These are phyloP conservation scores for Pontederia crassipes DNA, from an alignment of 176 grass and related monocot genomes.

Conservation along the genomic window DNA sequence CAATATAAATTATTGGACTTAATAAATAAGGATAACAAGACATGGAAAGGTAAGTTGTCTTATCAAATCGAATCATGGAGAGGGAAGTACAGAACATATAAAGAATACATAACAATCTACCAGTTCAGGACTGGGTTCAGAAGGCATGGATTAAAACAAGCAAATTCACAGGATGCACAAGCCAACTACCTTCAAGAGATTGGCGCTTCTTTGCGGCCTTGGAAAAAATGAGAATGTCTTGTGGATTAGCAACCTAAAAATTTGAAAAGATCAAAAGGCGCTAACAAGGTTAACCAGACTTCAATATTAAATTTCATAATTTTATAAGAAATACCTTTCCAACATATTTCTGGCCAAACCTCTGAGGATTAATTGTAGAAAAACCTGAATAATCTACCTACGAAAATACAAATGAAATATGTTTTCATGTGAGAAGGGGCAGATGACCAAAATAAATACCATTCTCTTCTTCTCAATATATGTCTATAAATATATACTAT, in stretches of 20 bases:
- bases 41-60: no score
- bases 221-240: conserved; percentile 65
- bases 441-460: background rate
- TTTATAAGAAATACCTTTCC: conserved; percentile 49
- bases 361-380: conserved; percentile 53
- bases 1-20: no score
- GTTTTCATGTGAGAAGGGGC: background rate
- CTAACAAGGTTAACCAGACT: conserved; percentile 1
- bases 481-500: no score
- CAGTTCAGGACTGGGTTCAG: no score
- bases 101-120: no score
- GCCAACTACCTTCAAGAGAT: conserved; percentile 33
- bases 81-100: no score
- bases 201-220: conserved; percentile 36
- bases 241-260: conserved; percentile 72
- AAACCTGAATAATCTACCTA: conserved; percentile 59
- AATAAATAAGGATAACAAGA: no score
- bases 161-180: conserved; percentile 2
- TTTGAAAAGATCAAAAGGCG: background rate
- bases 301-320: conserved; percentile 2
- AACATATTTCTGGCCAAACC: conserved; percentile 73
- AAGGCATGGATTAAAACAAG: background rate
- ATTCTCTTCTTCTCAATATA: no score
- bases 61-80: no score
- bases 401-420: background rate